These are phyloP conservation scores for Penicillium freii DNA, from an alignment of 2,329 filamentous ascomycete genomes.

Conservation along the genomic window DNA sequence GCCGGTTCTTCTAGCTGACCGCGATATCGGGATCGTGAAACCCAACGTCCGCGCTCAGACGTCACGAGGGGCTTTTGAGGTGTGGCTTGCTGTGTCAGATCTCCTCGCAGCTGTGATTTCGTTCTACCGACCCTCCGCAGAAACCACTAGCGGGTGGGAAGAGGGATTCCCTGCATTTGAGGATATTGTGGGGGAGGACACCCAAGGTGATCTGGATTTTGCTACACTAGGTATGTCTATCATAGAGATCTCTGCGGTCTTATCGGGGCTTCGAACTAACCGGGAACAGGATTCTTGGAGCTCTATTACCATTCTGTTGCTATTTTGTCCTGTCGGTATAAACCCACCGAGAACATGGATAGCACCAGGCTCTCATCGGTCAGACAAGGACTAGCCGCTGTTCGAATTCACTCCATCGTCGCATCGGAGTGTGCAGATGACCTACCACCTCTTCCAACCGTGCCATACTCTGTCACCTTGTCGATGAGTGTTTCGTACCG, in stretches of 20 bases:
- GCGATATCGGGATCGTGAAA: constrained; percentile 40
- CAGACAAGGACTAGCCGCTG: constrained; percentile 56
- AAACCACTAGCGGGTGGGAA: constrained; percentile 39
- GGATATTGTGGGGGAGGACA: constrained; percentile 31
- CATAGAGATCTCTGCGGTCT: background rate
- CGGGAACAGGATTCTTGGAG: constrained; percentile 48
- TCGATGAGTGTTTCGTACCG: constrained; percentile 58
- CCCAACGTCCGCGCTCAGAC: constrained; percentile 20
- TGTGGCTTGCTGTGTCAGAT: constrained; percentile 41
- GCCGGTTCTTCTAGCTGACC: constrained; percentile 40
- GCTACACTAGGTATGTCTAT: constrained; percentile 28
- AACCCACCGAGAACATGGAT: constrained; percentile 36
- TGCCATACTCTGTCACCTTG: constrained; percentile 56
- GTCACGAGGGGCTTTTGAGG: constrained; percentile 31
- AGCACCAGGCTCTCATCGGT: constrained; percentile 52
- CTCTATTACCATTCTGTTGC: constrained; percentile 58
- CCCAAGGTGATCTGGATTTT: constrained; percentile 29
- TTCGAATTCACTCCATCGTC: constrained; percentile 54
- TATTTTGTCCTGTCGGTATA: constrained; percentile 56
- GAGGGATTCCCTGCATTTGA: constrained; percentile 40
- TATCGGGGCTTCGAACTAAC: background rate
- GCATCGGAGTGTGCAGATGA: constrained; percentile 46
- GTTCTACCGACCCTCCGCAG: constrained; percentile 39
- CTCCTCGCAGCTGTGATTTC: constrained; percentile 41
- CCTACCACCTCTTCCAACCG: constrained; percentile 53